Base-by-base conservation (phyloP, 805 yeast species). In the Nakazawaea ambrosiae region DNA sequence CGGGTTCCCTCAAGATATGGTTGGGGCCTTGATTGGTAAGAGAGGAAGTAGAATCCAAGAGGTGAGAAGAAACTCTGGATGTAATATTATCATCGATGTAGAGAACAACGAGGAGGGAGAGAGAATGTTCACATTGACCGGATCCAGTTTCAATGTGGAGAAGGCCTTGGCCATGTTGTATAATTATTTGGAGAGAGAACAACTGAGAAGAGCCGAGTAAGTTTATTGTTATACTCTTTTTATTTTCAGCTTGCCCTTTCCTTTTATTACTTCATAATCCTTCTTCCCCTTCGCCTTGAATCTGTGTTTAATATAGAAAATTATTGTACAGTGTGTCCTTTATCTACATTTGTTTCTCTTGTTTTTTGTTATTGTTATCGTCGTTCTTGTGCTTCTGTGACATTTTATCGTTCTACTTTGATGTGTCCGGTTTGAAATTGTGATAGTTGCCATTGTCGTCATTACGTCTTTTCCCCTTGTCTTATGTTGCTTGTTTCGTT, bases 21-120 rank as follows among this genome's bases (percentile, higher is more conserved):
- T 88, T 31, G 96, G 96, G 30, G 90, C 95, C 35, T 67, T 88
- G 38, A 85, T 88, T 49, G 96, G 96, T 42, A 81, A 81, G 48
- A 78, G 80, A 46, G 96, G 96, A 27, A 65, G 84, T 20, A 74
- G 94, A 60, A 86, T 88, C 47, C 92, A 83, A 57, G 94, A 88
- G 44, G 81, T 88, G 35, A 73, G 96, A 49, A 76, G 81, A 49
- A 70, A 70, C 25, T 74, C 88, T 34, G 89, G 88, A 28, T 88
- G 95, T 27, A 73, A 77, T 28, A 85, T 88, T 53, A 75, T 78
- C 4, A 84, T 88, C 46, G 77, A 82, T 27, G 77, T 81, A 39
- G 84, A 79, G 49, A 75, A 76, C 37, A 75, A 75, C 48, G 79
- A 73, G 27, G 64, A 73, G 31, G 72, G 73, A 18, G 81, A 79